Evolutionary conservation across 2,329 filamentous ascomycete genomes (phyloP).

Genomic region (Trichoderma citrinoviride): DNA sequence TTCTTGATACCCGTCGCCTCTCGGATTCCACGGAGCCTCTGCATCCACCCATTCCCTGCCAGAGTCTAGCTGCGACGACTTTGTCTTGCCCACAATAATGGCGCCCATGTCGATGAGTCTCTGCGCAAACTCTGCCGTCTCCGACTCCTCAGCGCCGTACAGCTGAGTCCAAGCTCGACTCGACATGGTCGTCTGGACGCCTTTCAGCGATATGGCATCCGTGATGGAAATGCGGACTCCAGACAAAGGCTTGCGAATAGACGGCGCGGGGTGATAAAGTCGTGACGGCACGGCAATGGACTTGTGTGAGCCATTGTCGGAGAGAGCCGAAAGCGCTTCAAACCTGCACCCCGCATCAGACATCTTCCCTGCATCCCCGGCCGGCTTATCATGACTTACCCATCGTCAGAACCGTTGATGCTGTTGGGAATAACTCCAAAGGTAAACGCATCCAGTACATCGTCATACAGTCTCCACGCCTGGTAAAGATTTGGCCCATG

Average conservation of each 20-base stretch:
- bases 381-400: constrained; percentile 25
- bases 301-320: constrained; percentile 29
- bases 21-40: constrained; percentile 43
- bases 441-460: constrained; percentile 37
- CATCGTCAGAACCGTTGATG: constrained; percentile 26
- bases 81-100: constrained; percentile 53
- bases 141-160: constrained; percentile 42
- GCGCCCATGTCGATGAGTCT: constrained; percentile 60
- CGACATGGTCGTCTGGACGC: constrained; percentile 54
- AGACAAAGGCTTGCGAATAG: constrained; percentile 35
- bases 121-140: constrained; percentile 51
- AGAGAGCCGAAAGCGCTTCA: constrained; percentile 31
- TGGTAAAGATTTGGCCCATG: constrained; percentile 42
- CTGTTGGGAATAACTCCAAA: constrained; percentile 40
- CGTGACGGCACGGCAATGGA: constrained; percentile 40
- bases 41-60: constrained; percentile 43
- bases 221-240: constrained; percentile 39
- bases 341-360: constrained; percentile 29
- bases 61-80: constrained; percentile 47
- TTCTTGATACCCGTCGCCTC: constrained; percentile 47
- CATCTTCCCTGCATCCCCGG: rapidly evolving
- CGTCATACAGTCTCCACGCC: constrained; percentile 43
- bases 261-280: constrained; percentile 34
- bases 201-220: constrained; percentile 40
- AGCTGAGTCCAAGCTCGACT: constrained; percentile 58